These are phyloP conservation scores for Arachis stenosperma DNA, from an alignment of 306 rosid genomes.

Conservation along the genomic window DNA sequence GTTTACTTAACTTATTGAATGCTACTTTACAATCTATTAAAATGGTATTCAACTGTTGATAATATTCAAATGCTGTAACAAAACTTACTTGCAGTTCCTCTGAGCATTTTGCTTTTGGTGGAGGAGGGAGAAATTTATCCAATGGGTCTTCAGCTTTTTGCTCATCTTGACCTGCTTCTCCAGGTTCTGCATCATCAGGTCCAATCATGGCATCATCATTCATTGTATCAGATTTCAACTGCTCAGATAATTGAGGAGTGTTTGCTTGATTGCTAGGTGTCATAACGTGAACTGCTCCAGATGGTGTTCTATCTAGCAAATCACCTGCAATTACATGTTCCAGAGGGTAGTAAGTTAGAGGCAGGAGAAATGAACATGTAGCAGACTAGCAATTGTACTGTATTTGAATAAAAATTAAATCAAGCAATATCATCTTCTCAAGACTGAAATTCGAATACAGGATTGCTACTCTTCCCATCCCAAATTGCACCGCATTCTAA, in stretches of 20 bases:
- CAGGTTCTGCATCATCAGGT: conserved; percentile 54
- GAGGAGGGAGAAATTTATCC: conserved; percentile 80
- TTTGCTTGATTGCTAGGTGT: conserved; percentile 59
- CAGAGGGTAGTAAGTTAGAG: conserved; percentile 5
- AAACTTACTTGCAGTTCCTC: conserved; percentile 84
- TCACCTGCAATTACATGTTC: conserved; percentile 58
- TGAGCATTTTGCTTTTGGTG: conserved; percentile 72
- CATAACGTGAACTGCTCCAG: conserved; percentile 52
- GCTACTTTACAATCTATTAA: conserved; percentile 14
- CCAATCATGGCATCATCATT: conserved; percentile 45
- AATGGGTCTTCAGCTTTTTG: conserved; percentile 55
- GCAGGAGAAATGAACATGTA: conserved; percentile 9
- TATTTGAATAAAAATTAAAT: conserved; percentile 12
- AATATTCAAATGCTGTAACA: conserved; percentile 20
- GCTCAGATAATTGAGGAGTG: conserved; percentile 58
- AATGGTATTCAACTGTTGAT: conserved; percentile 21
- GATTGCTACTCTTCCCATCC: conserved; percentile 2
- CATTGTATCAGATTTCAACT: conserved; percentile 54
- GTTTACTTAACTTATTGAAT: conserved; percentile 13
- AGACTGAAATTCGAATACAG: conserved; percentile 1
- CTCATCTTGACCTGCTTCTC: conserved; percentile 55
- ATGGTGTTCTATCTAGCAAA: conserved; percentile 54
- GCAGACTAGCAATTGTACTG: neutral
- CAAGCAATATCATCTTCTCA: neutral
- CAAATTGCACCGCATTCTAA: neutral